A percentile compares a stretch with the other conserved stretches of the same genome.
These are phyloP conservation scores for Acanthamoeba culbertsoni DNA, from an alignment of 208 protist species.

Conservation along the genomic window DNA sequence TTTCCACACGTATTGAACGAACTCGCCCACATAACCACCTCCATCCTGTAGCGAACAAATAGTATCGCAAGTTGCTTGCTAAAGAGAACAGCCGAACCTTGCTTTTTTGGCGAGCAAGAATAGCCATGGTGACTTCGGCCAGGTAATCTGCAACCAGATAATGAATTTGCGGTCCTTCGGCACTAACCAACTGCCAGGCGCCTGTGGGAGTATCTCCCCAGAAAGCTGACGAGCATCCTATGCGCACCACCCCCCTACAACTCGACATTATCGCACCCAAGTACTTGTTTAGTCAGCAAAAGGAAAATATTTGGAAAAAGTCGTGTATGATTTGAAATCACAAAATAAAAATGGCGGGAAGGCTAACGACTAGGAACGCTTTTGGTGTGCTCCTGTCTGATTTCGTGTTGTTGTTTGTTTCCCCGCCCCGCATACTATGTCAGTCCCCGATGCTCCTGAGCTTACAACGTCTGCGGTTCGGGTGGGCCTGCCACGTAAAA, in stretches of 20 bases:
- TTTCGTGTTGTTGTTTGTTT: neutral
- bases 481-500: neutral
- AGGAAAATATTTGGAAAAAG: no score
- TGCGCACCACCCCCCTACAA: slow-evolving; percentile 43
- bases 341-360: no score
- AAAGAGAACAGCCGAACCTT: neutral
- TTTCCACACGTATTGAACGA: slow-evolving; percentile 64
- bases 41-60: neutral
- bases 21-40: slow-evolving; percentile 67
- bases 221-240: slow-evolving; percentile 75
- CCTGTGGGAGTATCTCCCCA: slow-evolving; percentile 68
- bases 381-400: neutral
- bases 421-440: neutral
- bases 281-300: no score
- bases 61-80: neutral
- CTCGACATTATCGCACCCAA: no score
- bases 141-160: slow-evolving; percentile 77
- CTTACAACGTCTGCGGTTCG: neutral
- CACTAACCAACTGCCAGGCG: slow-evolving; percentile 65
- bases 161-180: slow-evolving; percentile 53
- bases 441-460: no score
- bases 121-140: slow-evolving; percentile 75
- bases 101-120: slow-evolving; percentile 65
- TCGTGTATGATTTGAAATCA: no score
- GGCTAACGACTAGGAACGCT: no score